Base-by-base conservation (phyloP, 2,329 filamentous ascomycete species). In the Fusarium ambrosium region DNA sequence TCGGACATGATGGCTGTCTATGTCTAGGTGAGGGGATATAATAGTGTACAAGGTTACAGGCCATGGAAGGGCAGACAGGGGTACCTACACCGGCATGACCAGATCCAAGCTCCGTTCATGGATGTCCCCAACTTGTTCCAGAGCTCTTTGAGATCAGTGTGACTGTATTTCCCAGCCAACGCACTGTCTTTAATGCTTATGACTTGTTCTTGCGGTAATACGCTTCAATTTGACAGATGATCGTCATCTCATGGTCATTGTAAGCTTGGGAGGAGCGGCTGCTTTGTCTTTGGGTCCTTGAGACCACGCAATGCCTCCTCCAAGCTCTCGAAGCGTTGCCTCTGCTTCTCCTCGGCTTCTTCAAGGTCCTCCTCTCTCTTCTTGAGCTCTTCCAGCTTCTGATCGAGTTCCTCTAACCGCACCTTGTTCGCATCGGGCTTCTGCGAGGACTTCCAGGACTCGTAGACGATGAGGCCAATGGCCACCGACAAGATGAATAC, bases 401-500 rank as follows among this genome's bases (percentile, higher is more conserved):
- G 78, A 39, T 85, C 82, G 29, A 92, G 83, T 67, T 87, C 87
- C 29, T 87, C 85, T 64, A 91, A 86, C 71, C 82, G 87, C 77
- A 90, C 87, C 51, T 85, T 82, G 76, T 89, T 91, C 64, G 83
- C 74, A 75, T 92, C 91, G 10, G 91, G 90, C 80, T 92, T 92
- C 75, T 86, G 84, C n/a, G 87, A 85, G 9, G 88, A 84, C 74
- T 86, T 88, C 80, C 89, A 88, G 73, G 89, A 91, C 81, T 92
- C 91, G 80, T 90, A 92, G 39, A 92, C 81, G 66, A 92, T 87
- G 60, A 92, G 80, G 22, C 81, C 86, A 16, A 85, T 84, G 8
- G 90, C 91, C 29, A 92, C 90, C 7, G 86, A 78, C 22, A 92
- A 85, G 69, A 92, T 92, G 78, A 92, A 92, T 18, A 85, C 83